Base-by-base conservation (phyloP, 345 rosid species). In the Hibiscus tridactylites region DNA sequence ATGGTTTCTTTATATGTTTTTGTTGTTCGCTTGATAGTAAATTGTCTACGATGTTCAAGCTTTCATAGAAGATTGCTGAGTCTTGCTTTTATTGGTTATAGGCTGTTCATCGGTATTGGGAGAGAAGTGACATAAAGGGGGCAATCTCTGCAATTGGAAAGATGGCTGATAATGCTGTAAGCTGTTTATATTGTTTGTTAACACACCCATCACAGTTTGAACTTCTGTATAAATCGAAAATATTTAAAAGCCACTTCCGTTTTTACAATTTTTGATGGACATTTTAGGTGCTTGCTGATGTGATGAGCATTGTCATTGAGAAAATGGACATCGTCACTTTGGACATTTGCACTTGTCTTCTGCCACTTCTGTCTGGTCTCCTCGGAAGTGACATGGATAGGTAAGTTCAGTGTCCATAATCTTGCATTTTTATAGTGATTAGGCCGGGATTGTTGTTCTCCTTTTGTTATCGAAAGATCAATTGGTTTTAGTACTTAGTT, bases 111-210 rank as follows among this genome's bases (percentile, higher is more conserved):
- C 86, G 97, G 83, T 88, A 80, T 72, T 96, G 99, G 98, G 91
- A 86, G 77, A 89, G 97, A 75, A 87, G 81, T 76, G 97, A 92
- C 81, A 75, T 92, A 24, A 96, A 85, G 75, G 96, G 92, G 74
- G 84, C 85, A 16, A 83, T 96, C 71, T 73, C 81, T 79, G 86
- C 90, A 46, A 81, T 91, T 86, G 97, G 89, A 80, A 92, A 89
- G 86, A 96, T 96, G 98, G 94, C 96, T 73, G 96, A 96, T 83
- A 77, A 89, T 79, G 84, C 88, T 80, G 99, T 92, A 81, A 81
- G 92, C 57, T 28, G 29, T 70, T 75, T 64, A n/a, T 69, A 21
- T 21, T 21, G 7, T 61, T 65, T 17, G 21, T 3, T 62, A 21
- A 9, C 68, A 10, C 53, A 46, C 49, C 73, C 35, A 24, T 71